Conservation (phyloP, 2,329 filamentous ascomycete genomes). For the Chrysosporium keratinophilum region DNA sequence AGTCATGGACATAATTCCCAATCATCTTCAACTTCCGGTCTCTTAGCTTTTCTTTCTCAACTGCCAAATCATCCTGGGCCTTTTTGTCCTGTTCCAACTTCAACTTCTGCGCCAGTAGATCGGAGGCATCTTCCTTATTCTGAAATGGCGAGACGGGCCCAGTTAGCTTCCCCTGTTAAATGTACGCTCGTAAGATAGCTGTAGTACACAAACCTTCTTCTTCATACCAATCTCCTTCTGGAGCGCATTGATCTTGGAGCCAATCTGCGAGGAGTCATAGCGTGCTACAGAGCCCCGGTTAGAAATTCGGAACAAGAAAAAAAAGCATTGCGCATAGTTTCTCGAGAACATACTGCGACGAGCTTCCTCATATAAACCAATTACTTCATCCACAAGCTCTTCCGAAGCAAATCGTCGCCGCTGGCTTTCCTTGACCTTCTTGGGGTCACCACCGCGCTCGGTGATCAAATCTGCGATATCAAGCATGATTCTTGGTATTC, state of each 20-base stretch:
- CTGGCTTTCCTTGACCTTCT: slow-evolving; percentile 87
- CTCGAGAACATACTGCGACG: slow-evolving; percentile 51
- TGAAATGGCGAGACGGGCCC: slow-evolving; percentile 22
- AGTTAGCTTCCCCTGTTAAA: not conserved
- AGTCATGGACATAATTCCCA: slow-evolving; percentile 84
- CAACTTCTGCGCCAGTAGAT: slow-evolving; percentile 67
- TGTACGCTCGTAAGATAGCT: not conserved
- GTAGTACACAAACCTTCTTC: slow-evolving; percentile 57
- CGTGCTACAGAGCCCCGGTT: slow-evolving; percentile 42
- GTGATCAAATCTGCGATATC: slow-evolving; percentile 69
- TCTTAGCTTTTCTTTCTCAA: slow-evolving; percentile 62
- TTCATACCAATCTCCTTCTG: slow-evolving; percentile 85
- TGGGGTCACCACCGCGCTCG: slow-evolving; percentile 83
- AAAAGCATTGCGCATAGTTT: not conserved
- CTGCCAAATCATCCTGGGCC: slow-evolving; percentile 60
- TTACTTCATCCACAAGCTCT: slow-evolving; percentile 82
- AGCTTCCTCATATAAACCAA: slow-evolving; percentile 76
- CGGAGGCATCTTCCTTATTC: slow-evolving; percentile 77
- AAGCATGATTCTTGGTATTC: slow-evolving; percentile 45
- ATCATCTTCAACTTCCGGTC: slow-evolving; percentile 72
- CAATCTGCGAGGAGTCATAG: slow-evolving; percentile 69
- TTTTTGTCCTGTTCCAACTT: slow-evolving; percentile 75
- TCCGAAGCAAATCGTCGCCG: slow-evolving; percentile 68
- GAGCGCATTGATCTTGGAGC: slow-evolving; percentile 72
- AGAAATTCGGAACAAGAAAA: not conserved